Evolutionary conservation across 108 stramenopile species (phyloP), one percentile per base, ranked within the genome.

Genomic region (Conticribra weissflogii): DNA sequence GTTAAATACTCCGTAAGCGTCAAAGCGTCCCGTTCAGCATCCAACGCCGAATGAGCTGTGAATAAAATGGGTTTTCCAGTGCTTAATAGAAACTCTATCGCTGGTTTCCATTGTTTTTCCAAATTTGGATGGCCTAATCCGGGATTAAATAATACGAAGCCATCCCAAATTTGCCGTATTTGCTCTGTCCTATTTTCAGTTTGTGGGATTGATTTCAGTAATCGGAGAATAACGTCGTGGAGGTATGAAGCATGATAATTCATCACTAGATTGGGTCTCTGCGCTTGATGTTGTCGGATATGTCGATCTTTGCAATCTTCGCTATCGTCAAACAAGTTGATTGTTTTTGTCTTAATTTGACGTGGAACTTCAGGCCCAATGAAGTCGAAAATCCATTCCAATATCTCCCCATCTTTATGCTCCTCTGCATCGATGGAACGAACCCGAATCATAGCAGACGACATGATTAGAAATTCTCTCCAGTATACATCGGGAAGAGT

Each of bases 101-200:
- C 91, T 18, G 83, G 81, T 17, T 51, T 28, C 95, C 95, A 96
- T 8, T 66, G 74, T 23, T 87, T 64, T 27, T 59, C 54, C 9
- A 96, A 78, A 68, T 94, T 84, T 31, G 84, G 85, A 72, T 96
- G 95, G 2, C 86, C 93, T 21, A 94, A 72, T 16, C 95, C 93
- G 18, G 95, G 95, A 79, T 96, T 96, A 76, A 94, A 88, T 8
- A 94, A 80, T 18, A 89, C 65, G 46, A 79, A 92, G 3, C 70
- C 79, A 51, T 93, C 76, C 81, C 87, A 90, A 17, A 12, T 21
- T 23, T 62, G 46, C 21, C 22, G 28, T 46, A 72, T 78, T 51
- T 24, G 22, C 25, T 51, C 48, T 12, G 32, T 3, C 0, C 16
- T 41, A 5, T 51, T 33, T 24, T 49, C 9, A 18, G 34, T 31